Evolutionary conservation across 2,329 filamentous ascomycete species (phyloP).

Genomic region (Ophidiomyces ophidiicola): DNA sequence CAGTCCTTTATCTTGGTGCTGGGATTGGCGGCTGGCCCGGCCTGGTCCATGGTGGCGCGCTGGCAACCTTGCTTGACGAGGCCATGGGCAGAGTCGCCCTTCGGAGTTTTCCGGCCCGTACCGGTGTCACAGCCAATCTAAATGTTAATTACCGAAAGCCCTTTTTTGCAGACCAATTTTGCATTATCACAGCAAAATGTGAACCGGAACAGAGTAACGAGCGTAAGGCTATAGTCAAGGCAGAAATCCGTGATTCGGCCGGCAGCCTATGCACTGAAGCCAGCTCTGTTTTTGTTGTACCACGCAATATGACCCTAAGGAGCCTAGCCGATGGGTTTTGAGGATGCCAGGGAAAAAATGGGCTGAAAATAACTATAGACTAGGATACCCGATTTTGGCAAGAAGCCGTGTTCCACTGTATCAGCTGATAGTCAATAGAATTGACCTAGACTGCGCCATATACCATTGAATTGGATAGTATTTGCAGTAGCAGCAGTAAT

Average conservation of each 20-base stretch:
- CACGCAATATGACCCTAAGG: constrained; percentile 36
- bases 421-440: too few relatives aligned
- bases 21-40: constrained; percentile 57
- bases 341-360: too few relatives aligned
- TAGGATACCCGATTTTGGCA: too few relatives aligned
- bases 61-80: constrained; percentile 59
- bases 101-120: constrained; percentile 35
- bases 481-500: too few relatives aligned
- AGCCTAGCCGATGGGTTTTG: constrained; percentile 33
- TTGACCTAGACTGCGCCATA: too few relatives aligned
- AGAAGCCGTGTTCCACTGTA: too few relatives aligned
- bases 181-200: constrained; percentile 44
- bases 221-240: constrained; percentile 28
- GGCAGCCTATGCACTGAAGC: constrained; percentile 49
- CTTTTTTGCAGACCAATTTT: constrained; percentile 49
- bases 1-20: constrained; percentile 57
- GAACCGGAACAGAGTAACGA: constrained; percentile 30
- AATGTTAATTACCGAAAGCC: constrained; percentile 52
- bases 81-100: constrained; percentile 52
- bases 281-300: constrained; percentile 48
- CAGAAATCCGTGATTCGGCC: constrained; percentile 28
- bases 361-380: too few relatives aligned
- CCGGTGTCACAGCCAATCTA: constrained; percentile 46
- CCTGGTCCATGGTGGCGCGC: constrained; percentile 57
- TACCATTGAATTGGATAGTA: too few relatives aligned